Evolutionary conservation across 768 basidiomycete genomes (phyloP).

Genomic region (Pulveroboletus ravenelii): DNA sequence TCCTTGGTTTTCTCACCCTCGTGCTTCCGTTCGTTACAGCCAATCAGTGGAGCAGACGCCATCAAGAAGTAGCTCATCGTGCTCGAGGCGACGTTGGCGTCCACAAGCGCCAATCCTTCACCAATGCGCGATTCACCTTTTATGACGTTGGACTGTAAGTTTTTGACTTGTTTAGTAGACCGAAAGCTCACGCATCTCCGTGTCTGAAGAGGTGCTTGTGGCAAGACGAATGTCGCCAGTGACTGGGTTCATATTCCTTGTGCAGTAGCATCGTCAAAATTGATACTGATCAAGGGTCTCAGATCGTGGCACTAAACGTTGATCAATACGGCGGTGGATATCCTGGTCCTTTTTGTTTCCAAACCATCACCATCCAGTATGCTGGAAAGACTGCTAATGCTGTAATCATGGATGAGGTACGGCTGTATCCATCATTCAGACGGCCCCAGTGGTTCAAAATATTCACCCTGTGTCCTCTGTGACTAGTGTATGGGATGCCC

Average conservation of each 20-base stretch:
- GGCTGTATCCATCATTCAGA: conserved; percentile 1
- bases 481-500: conserved; percentile 64
- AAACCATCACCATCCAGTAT: conserved; percentile 55
- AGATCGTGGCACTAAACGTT: conserved; percentile 54
- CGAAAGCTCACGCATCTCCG: conserved; percentile 3
- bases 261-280: background rate
- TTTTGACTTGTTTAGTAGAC: background rate
- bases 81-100: conserved; percentile 38
- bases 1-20: conserved; percentile 34
- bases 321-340: conserved; percentile 55
- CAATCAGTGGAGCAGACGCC: conserved; percentile 34
- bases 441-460: background rate
- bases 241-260: conserved; percentile 41
- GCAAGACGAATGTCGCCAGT: conserved; percentile 31
- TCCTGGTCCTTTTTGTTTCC: conserved; percentile 62
- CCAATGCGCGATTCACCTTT: conserved; percentile 45
- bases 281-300: background rate
- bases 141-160: conserved; percentile 53
- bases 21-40: conserved; percentile 32
- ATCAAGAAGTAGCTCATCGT: conserved; percentile 48
- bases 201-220: conserved; percentile 52
- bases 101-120: conserved; percentile 34
- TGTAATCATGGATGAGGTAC: conserved; percentile 58
- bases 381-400: conserved; percentile 57
- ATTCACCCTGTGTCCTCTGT: background rate